Base-by-base conservation (phyloP, 78 protist species). In the Dictyostelium firmibasis region DNA sequence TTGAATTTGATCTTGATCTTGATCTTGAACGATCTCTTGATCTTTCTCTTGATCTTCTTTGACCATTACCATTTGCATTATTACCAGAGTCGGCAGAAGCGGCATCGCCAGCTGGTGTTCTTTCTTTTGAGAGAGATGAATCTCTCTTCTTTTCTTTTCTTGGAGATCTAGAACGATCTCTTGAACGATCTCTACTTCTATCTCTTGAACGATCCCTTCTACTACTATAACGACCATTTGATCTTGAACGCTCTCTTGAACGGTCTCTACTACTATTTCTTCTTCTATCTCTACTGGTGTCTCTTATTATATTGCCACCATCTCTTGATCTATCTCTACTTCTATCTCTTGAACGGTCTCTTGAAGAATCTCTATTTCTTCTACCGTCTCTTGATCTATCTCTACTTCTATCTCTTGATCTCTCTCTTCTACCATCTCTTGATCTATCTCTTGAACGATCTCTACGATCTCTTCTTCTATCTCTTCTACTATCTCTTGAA, bases 21-120 rank as follows among this genome's bases (percentile, higher is more conserved):
- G 83, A 53, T 77, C 81, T 76, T 27, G 78, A 62, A 41, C 84
- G 62, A 62, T 86, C 84, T 74, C 92, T 86, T 57, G 92, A 74
- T 70, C 77, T 70, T 31, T 67, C 75, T 67, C 75, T 67, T 10
- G 36, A n/a, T 67, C 38, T n/a, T 53, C 84, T 75, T 18, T 5
- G 38, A 29, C 81, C 25, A 18, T 74, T 50, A 38, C 47, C 53
- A 31, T 72, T 4, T 23, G 27, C 25, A 20, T 27, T 41, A 31
- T 64, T n/a, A n/a, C 16, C 14, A 25, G 33, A n/a, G 25, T 70
- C 77, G 3, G 77, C 77, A 31, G 43, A 25, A 29, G 43, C 77
- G 11, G 77, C 53, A 38, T 41, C 79, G 13, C 77, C 91, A 16
- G n/a, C n/a, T 70, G 77, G 13, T 4, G 43, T 18, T 31, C 77